Evolutionary conservation across 164 flowering plant genomes (phyloP), one percentile per base, ranked within the genome.

Genomic region (Litsea cubeba): DNA sequence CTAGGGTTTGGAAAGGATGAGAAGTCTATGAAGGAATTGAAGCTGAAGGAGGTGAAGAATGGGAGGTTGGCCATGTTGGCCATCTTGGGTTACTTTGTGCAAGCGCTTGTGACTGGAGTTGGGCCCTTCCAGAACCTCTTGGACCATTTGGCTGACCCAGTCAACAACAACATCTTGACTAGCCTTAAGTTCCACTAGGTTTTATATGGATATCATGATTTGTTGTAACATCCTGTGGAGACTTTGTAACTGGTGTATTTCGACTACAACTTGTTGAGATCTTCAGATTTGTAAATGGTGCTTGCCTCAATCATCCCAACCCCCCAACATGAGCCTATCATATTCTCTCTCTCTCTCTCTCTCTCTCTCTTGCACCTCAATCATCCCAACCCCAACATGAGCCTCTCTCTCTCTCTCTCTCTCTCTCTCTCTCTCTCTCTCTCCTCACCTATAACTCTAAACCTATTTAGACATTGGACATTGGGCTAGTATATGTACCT

Each of bases 31-130:
- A 91, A 88, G 72, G 99, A 95, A 0, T 71, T 93, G 88, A 95
- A 93, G 87, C 72, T 95, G 72, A 95, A 93, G 84, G 99, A 95
- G 73, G 83, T 95, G 70, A 95, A 95, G 93, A 95, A 93, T 82
- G 99, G 99, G 60, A 88, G 98, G 79, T 71, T 95, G 84, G 98
- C 98, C 10, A 95, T 95, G 99, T 80, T 93, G 87, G 97, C 98
- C 3, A 77, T 95, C 12, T 74, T 95, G 91, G 99, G 97, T 58
- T 95, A 81, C 86, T 95, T 91, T 58, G 65, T 90, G 3, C 99
- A 91, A 72, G 99, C 77, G 5, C 83, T 86, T 28, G 97, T 95
- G 1, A 95, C 98, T 0, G 97, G 99, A 22, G 98, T 87, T 60
- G 99, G 99, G 0, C 99, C 99, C 0, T 89, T 23, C 84, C 99